Conservation (phyloP, 768 basidiomycete genomes). For the Phaffia tasmanica region DNA sequence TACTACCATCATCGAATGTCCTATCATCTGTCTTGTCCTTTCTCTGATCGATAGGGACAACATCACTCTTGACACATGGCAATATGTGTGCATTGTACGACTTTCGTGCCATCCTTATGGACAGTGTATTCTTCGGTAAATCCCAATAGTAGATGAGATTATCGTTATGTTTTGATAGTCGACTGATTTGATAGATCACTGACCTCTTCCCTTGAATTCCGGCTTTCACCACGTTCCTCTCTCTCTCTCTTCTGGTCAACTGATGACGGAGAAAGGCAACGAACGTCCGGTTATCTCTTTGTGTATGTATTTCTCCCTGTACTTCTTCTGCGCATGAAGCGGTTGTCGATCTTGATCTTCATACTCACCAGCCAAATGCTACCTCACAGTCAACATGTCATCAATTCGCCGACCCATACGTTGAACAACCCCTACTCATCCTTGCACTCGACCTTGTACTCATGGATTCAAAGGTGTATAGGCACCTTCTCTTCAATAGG, state of each 20-base stretch:
- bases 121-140: slow-evolving; percentile 64
- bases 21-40: no score
- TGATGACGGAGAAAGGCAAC: slow-evolving; percentile 14
- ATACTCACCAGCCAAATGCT: neutral
- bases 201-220: no score
- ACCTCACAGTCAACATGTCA: slow-evolving; percentile 36
- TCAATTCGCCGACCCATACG: slow-evolving; percentile 71
- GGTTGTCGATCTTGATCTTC: neutral
- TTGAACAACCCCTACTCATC: slow-evolving; percentile 66
- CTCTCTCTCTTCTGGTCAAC: no score
- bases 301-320: slow-evolving; percentile 30
- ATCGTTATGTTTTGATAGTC: neutral
- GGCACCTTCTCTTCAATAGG: slow-evolving; percentile 70
- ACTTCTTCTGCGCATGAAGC: neutral
- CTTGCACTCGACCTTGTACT: slow-evolving; percentile 69
- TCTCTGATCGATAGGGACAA: no score
- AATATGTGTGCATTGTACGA: slow-evolving; percentile 66
- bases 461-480: slow-evolving; percentile 67
- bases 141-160: neutral
- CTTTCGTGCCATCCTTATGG: slow-evolving; percentile 56
- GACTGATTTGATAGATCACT: neutral
- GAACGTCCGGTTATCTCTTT: slow-evolving; percentile 37
- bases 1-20: no score
- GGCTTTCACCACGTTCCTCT: no score
- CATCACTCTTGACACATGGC: slow-evolving; percentile 46